These are phyloP conservation scores for Chlorella ohadii DNA, from an alignment of 139 green algal species.

Conservation along the genomic window DNA sequence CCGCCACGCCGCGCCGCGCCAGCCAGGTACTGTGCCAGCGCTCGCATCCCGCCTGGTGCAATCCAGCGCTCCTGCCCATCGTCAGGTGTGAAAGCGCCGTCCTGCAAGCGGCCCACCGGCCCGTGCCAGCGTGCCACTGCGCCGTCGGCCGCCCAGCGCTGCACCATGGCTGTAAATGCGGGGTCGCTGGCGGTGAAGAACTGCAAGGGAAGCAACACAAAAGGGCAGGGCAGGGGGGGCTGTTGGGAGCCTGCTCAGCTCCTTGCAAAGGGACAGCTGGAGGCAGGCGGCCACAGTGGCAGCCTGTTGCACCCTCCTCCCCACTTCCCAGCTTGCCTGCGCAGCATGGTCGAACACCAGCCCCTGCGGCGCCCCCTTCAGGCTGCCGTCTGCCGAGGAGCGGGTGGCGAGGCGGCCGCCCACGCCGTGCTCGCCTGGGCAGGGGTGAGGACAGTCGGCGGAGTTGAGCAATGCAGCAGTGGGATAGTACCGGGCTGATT, in stretches of 20 bases:
- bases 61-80: constrained; percentile 51
- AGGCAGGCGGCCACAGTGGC: no score
- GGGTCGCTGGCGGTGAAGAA: constrained; percentile 65
- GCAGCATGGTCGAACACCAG: constrained; percentile 76
- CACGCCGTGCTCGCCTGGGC: constrained; percentile 69
- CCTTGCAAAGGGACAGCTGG: no score
- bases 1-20: not conserved
- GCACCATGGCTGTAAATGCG: constrained; percentile 42
- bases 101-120: constrained; percentile 49
- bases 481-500: no score
- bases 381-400: constrained; percentile 36
- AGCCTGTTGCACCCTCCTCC: no score
- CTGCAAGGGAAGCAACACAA: constrained; percentile 27
- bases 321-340: no score
- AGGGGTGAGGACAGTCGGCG: no score
- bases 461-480: not conserved
- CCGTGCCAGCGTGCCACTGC: constrained; percentile 62
- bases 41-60: constrained; percentile 61
- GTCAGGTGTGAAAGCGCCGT: constrained; percentile 46
- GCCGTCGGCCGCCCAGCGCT: constrained; percentile 27
- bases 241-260: no score
- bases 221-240: no score
- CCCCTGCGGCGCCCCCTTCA: not conserved
- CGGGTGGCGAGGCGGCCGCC: constrained; percentile 76
- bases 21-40: constrained; percentile 62